Evolutionary conservation across 495 filamentous ascomycete species (phyloP).

Genomic region (Podospora comata): DNA sequence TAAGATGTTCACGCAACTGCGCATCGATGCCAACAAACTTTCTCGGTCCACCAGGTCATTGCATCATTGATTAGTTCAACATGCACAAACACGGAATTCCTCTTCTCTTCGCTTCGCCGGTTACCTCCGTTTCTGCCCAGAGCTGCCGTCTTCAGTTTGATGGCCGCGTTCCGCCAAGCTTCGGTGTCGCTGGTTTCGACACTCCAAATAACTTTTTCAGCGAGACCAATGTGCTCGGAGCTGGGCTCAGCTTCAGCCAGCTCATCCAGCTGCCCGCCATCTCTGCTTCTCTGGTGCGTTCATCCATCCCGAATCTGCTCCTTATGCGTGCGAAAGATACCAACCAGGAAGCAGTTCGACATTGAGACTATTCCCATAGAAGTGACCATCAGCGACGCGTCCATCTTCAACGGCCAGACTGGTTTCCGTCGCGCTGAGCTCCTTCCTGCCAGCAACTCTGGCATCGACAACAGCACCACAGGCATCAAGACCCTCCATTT

Average conservation of each 20-base stretch:
- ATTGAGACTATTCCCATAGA: slow-evolving; percentile 29
- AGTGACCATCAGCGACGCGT: slow-evolving; percentile 42
- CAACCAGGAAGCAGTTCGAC: slow-evolving; percentile 31
- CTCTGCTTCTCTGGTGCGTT: slow-evolving; percentile 27
- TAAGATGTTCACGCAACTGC: too few relatives aligned
- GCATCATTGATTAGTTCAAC: too few relatives aligned
- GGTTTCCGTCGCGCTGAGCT: slow-evolving; percentile 52
- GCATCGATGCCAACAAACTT: too few relatives aligned
- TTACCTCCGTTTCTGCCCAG: slow-evolving; percentile 18
- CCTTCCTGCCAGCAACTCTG: slow-evolving; percentile 42
- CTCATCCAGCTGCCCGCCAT: slow-evolving; percentile 24
- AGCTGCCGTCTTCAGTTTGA: slow-evolving; percentile 39
- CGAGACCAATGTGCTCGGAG: slow-evolving; percentile 33
- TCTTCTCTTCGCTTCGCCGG: not conserved
- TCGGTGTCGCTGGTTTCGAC: slow-evolving; percentile 32
- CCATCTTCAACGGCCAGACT: slow-evolving; percentile 48
- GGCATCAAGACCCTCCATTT: slow-evolving; percentile 50
- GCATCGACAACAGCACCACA: slow-evolving; percentile 42
- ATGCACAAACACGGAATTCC: not conserved
- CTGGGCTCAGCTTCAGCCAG: slow-evolving; percentile 31
- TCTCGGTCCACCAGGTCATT: too few relatives aligned
- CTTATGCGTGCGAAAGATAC: not conserved
- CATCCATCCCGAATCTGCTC: not conserved
- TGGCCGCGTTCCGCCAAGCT: slow-evolving; percentile 31
- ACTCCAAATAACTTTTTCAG: slow-evolving; percentile 33